Evolutionary conservation across 1,284 basidiomycete genomes (phyloP), one percentile per base, ranked within the genome.

Genomic region (Tilletiopsis washingtonensis): DNA sequence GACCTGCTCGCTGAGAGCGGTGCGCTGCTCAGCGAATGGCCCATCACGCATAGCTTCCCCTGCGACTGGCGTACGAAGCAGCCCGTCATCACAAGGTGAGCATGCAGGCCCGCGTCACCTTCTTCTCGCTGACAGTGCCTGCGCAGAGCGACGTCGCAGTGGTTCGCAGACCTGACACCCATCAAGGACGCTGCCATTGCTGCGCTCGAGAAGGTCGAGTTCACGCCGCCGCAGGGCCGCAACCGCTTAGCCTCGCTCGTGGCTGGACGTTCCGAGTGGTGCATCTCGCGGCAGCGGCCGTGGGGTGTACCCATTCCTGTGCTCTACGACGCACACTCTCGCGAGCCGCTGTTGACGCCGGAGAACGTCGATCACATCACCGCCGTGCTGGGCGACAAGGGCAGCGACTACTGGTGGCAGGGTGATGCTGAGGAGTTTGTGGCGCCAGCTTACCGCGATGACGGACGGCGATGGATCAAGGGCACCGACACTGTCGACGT

Each of bases 221-320:
- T 96, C 73, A 81, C 84, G 50, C 93, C 94, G 1, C 24, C 46
- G 5, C 51, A 59, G 15, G 64, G 62, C 1, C 53, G 59, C 3
- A 47, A 57, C 12, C 84, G 91, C 2, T 81, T 99, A 4, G 83
- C 88, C 58, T 78, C 89, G 0, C 94, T 91, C 72, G 79, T 97
- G 27, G 79, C 79, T 3, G 85, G 84, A 0, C 86, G 94, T 3
- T 90, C 89, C 0, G 94, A 98, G 76, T 99, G 94, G 94, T 99
- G 94, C 71, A 97, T 99, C 53, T 98, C 93, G 26, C 84, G 94
- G 2, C 94, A 99, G 72, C 85, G 94, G 15, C 85, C 87, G 15
- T 98, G 94, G 94, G 94, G 94, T 26, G 89, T 97, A 1, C 94
- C 94, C 1, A 96, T 99, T 54, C 93, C 91, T 0, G 85, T 88